phyloP scores from a whole-genome alignment of 805 yeast species.

The Priceomyces fermenticarens region DNA sequence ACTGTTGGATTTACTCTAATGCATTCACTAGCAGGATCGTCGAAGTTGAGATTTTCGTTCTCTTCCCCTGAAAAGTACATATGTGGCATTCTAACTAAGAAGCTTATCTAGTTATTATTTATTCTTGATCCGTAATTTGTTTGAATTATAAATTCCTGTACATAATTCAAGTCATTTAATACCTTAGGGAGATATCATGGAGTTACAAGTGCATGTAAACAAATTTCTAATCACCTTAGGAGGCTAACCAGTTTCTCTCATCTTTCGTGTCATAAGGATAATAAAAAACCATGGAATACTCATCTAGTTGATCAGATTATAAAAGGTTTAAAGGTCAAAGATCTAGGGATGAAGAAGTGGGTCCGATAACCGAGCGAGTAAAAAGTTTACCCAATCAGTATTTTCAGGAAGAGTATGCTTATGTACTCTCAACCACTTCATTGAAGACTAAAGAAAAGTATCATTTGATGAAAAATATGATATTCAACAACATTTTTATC shows the following conservation, averaged over 20 bases:
- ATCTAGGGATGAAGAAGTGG: slow-evolving; percentile 1
- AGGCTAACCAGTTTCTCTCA: not conserved
- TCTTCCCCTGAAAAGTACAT: slow-evolving; percentile 6
- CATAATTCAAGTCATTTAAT: not conserved
- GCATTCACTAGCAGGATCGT: not conserved
- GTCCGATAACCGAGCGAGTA: slow-evolving; percentile 1
- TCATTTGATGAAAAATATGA: too few species aligned
- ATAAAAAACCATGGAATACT: not conserved
- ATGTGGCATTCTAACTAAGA: not conserved
- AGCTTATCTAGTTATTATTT: not conserved
- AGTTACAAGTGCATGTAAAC: slow-evolving; percentile 1
- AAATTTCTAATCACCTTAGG: not conserved
- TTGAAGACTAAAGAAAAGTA: too few species aligned
- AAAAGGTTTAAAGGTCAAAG: slow-evolving; percentile 1
- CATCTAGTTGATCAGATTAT: not conserved
- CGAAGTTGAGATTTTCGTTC: not conserved
- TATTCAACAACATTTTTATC: too few species aligned
- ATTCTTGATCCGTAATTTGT: too few species aligned
- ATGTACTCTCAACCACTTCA: too few species aligned
- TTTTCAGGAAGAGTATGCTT: too few species aligned
- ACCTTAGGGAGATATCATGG: not conserved
- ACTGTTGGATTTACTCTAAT: slow-evolving; percentile 1
- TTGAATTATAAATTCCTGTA: too few species aligned
- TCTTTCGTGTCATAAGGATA: not conserved
- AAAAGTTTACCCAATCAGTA: not conserved